Evolutionary conservation across 1,139 yeast genomes (phyloP).

Genomic region (Hemisphaericaspora xylofermentans): DNA sequence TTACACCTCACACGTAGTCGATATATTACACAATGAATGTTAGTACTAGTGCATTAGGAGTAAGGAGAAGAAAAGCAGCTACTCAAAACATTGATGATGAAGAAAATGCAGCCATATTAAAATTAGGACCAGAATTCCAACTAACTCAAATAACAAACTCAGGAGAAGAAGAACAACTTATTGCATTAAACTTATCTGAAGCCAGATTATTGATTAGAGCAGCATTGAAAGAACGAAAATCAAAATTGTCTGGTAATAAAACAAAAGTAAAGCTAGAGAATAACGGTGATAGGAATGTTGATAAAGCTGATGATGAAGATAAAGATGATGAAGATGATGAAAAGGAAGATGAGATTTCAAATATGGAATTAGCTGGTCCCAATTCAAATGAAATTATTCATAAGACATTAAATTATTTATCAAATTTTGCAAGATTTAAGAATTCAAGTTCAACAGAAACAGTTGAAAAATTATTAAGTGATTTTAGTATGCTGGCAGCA

Average conservation of each 20-base stretch:
- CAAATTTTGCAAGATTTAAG: constrained; percentile 84
- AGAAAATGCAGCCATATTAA: constrained; percentile 84
- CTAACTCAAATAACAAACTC: constrained; percentile 75
- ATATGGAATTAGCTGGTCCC: constrained; percentile 68
- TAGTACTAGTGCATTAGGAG: constrained; percentile 85
- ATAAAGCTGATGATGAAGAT: constrained; percentile 26
- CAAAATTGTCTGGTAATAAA: constrained; percentile 16
- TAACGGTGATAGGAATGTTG: background rate
- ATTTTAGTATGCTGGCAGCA: constrained; percentile 57
- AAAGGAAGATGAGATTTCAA: constrained; percentile 62
- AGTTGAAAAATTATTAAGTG: constrained; percentile 79
- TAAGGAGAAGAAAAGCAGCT: constrained; percentile 60
- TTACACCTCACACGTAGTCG: too few relatives aligned
- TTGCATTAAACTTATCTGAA: constrained; percentile 84
- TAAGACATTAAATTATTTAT: constrained; percentile 85
- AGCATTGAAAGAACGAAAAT: constrained; percentile 77
- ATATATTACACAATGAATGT: constrained; percentile 59
- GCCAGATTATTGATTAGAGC: constrained; percentile 88
- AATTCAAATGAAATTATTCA: constrained; percentile 70
- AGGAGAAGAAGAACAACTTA: constrained; percentile 74
- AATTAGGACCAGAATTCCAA: constrained; percentile 91
- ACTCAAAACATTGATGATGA: constrained; percentile 73
- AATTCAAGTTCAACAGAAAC: constrained; percentile 92
- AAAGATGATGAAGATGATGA: constrained; percentile 43
- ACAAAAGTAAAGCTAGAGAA: background rate